A percentile compares a stretch with the other conserved stretches of the same genome.
Evolutionary conservation across 768 basidiomycete genomes (phyloP).

Genomic region (Phlebiopsis gigantea): DNA sequence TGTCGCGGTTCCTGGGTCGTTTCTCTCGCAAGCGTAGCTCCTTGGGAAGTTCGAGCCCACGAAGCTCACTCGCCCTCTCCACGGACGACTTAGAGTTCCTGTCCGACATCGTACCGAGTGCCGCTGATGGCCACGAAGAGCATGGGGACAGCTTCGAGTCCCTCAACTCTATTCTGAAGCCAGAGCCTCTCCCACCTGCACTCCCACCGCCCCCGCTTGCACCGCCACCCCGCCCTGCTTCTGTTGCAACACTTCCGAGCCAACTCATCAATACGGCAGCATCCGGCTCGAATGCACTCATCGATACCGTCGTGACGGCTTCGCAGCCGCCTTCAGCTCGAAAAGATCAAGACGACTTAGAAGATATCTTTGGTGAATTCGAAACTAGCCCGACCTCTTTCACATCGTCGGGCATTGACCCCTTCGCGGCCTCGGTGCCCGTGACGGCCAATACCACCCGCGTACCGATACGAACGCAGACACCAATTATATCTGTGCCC

Average conservation of each 20-base stretch:
- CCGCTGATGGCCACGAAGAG: slow-evolving; percentile 34
- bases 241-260: background rate
- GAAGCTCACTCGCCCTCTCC: slow-evolving; percentile 65
- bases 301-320: background rate
- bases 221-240: slow-evolving; percentile 13
- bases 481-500: background rate
- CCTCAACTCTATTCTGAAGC: slow-evolving; percentile 37
- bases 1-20: slow-evolving; percentile 78
- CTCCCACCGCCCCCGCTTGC: slow-evolving; percentile 17
- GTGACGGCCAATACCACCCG: background rate
- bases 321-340: background rate
- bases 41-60: slow-evolving; percentile 30
- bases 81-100: slow-evolving; percentile 81
- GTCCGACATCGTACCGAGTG: slow-evolving; percentile 58
- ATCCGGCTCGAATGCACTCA: background rate
- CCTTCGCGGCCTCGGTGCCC: background rate
- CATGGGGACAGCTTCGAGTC: slow-evolving; percentile 31
- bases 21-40: slow-evolving; percentile 53
- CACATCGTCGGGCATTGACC: background rate
- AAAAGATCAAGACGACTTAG: background rate
- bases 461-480: background rate
- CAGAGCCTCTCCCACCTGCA: slow-evolving; percentile 29
- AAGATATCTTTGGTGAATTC: slow-evolving; percentile 11
- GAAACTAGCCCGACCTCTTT: background rate
- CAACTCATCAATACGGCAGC: background rate